Percentiles rank a stretch among this genome's conserved stretches.
Conservation (phyloP, 2,329 filamentous ascomycete species). For the Orbilia oligospora region DNA sequence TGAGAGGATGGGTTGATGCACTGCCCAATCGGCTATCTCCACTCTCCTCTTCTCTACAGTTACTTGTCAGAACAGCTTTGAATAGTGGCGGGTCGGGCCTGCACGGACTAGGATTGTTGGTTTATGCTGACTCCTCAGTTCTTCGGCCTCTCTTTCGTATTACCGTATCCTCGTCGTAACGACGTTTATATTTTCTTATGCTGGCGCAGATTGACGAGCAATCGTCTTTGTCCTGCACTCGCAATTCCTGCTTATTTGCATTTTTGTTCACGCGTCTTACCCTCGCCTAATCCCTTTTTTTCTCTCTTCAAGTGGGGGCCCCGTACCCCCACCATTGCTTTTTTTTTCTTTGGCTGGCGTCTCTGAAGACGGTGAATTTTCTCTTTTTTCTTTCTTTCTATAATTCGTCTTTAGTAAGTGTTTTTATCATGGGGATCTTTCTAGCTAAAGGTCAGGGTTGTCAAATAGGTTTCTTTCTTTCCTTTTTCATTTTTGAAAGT, state of each 20-base stretch:
- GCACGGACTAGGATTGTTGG: not conserved
- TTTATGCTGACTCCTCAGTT: not conserved
- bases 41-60: not conserved
- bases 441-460: slow-evolving; percentile 15
- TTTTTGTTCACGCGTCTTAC: slow-evolving; percentile 1
- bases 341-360: slow-evolving; percentile 13
- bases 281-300: not conserved
- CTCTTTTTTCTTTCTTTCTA: not conserved
- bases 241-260: slow-evolving; percentile 24
- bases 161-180: not conserved
- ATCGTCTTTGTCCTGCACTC: slow-evolving; percentile 2
- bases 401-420: not conserved
- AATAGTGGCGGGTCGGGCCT: not conserved
- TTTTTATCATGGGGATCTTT: slow-evolving; percentile 6
- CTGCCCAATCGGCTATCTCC: not conserved
- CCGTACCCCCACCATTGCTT: not conserved
- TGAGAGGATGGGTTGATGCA: not conserved
- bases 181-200: slow-evolving; percentile 3
- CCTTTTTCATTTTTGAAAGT: not conserved
- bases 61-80: not conserved
- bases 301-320: not conserved
- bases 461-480: slow-evolving; percentile 1
- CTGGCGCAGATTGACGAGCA: slow-evolving; percentile 8
- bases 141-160: not conserved
- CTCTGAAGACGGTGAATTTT: slow-evolving; percentile 1